Evolutionary conservation across 352 stramenopile species (phyloP), one percentile per base, ranked within the genome.

Genomic region (Globisporangium ultimum): DNA sequence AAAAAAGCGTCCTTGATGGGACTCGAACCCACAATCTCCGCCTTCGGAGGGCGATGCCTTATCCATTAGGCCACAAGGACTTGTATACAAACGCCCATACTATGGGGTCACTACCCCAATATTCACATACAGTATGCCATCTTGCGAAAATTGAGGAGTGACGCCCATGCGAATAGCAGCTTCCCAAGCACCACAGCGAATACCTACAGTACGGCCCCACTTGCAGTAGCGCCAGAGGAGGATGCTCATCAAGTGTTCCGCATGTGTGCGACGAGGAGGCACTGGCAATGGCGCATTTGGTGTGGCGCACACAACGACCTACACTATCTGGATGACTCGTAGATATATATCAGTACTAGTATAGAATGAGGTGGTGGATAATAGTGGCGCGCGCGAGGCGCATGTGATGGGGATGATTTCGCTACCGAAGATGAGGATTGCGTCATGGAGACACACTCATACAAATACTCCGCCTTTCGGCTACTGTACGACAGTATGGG

Each of bases 1-100:
- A 24, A 58, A 57, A 53, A 58, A 63, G n/a, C 51, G 49, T 63
- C 57, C 49, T 51, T 43, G 57, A 63, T 57, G 57, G 57, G 57
- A 63, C 57, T 63, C 57, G 57, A 63, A 63, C 57, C 57, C 57
- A 57, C 57, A 63, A 63, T 63, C 57, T 63, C 57, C 57, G 57
- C 57, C 57, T 63, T 63, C 57, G 57, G 57, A 63, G 57, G 57
- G 57, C 57, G 57, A 63, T 50, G 57, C 57, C 57, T 63, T 58
- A 49, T 48, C 55, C 55, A 61, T 61, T 61, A 61, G 55, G 55
- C 55, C 55, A 61, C 55, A 41, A 54, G 49, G 55, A 61, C 55
- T 50, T 0, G 2, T 3, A 1, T 15, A 17, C 28, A 4, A 9
- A 2, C 6, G 36, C 12, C 36, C 41, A 43, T 0, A 24, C 46